Evolutionary conservation across 192 early-diverging fungal species (phyloP).

Genomic region (Paraglomus brasilianum): DNA sequence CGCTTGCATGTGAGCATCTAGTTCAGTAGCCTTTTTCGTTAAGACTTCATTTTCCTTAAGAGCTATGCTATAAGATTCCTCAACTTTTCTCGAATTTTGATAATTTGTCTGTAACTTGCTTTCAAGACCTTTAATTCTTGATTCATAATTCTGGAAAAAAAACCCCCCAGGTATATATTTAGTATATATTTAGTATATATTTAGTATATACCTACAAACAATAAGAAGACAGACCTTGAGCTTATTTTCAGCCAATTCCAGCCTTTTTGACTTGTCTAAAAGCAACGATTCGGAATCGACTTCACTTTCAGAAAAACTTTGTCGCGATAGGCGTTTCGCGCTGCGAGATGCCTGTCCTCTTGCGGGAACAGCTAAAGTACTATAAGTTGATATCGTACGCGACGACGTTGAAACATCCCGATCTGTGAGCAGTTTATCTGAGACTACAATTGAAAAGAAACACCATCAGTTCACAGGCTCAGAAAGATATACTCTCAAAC

Average conservation of each 20-base stretch:
- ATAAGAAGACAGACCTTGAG: slow-evolving; percentile 29
- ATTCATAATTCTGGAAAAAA: slow-evolving; percentile 40
- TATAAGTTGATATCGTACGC: too few relatives aligned
- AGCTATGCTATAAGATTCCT: neutral
- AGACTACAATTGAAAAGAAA: too few relatives aligned
- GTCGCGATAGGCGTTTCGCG: neutral
- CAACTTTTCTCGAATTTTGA: slow-evolving; percentile 23
- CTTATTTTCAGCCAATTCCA: slow-evolving; percentile 32
- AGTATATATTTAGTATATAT: neutral
- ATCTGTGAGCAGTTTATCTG: too few relatives aligned
- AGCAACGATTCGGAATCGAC: slow-evolving; percentile 20
- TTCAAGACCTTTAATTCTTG: slow-evolving; percentile 43
- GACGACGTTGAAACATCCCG: too few relatives aligned
- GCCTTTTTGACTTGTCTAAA: slow-evolving; percentile 23
- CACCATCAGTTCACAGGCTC: too few relatives aligned
- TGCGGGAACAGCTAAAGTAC: too few relatives aligned
- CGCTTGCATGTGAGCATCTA: slow-evolving; percentile 17
- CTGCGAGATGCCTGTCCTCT: too few relatives aligned
- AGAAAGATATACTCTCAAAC: too few relatives aligned
- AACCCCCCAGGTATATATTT: neutral
- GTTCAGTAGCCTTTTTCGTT: neutral
- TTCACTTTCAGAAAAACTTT: slow-evolving; percentile 23
- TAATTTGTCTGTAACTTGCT: slow-evolving; percentile 42
- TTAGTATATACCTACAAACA: neutral
- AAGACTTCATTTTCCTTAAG: slow-evolving; percentile 7